Evolutionary conservation across 2,329 filamentous ascomycete genomes (phyloP), one percentile per base, ranked within the genome.

Genomic region (Sporothrix pseudoabietina): DNA sequence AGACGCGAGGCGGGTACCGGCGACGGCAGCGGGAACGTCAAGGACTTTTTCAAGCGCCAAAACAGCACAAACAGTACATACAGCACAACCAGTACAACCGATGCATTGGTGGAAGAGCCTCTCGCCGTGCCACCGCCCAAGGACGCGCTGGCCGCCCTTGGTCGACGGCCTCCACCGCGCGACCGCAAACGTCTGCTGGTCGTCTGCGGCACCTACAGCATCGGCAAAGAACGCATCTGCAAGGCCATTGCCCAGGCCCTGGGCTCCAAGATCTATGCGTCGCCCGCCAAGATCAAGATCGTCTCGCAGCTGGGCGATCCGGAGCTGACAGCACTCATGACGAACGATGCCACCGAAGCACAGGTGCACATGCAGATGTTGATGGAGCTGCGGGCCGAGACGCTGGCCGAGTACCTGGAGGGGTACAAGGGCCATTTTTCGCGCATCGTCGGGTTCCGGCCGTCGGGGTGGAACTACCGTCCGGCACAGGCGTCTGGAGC

Each of bases 351-450:
- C 0, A 84, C 87, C 30, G 92, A 93, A 78, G 96, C 96, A 0
- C 95, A 98, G 81, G 94, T 99, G 0, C 96, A 99, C 82, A 98
- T 99, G 94, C 97, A 97, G 78, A 94, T 92, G 78, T 86, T 99
- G 10, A 96, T 96, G 86, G 95, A 98, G 81, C 94, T 99, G 77
- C 91, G 94, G 35, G 90, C 94, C 47, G 94, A 98, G 77, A 97
- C 95, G 0, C 86, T 99, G 0, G 90, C 93, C 76, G 94, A 97
- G 75, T 99, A 99, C 78, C 87, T 98, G 6, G 89, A 91, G 77
- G 86, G 88, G 49, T 92, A 94, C 83, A 92, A 91, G 75, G 91
- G 92, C 7, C 90, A 93, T 77, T 99, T 98, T 80, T 90, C 90
- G 16, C 91, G 93, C 71, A 90, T 97, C 63, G 92, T 98, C 22